Conservation (phyloP, 495 filamentous ascomycete species). For the Hyaloscypha hepaticicola region DNA sequence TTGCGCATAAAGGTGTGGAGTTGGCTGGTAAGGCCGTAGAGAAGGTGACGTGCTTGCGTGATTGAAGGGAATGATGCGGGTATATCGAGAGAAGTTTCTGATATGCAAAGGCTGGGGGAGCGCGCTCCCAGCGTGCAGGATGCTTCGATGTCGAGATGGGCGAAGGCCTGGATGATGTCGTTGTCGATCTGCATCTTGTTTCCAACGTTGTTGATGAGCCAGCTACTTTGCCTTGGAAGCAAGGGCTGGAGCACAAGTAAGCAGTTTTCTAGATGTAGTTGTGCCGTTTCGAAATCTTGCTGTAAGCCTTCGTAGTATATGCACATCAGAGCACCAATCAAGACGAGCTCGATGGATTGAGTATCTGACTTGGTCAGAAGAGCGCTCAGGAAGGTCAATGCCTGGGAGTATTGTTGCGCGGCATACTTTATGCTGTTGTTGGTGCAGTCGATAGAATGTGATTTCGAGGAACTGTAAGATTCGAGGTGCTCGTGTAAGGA, state of each 20-base stretch:
- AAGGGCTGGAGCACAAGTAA: background rate
- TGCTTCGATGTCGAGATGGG: background rate
- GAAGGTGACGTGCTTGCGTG: background rate
- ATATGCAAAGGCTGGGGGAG: background rate
- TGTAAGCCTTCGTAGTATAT: background rate
- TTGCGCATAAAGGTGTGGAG: background rate
- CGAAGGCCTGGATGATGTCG: background rate
- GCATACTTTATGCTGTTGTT: background rate
- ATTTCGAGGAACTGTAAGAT: background rate
- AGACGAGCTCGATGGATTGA: background rate
- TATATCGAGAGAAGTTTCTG: background rate
- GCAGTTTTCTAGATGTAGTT: background rate
- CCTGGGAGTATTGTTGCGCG: background rate
- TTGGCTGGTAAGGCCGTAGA: background rate
- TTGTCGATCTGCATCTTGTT: background rate
- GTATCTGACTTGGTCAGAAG: background rate
- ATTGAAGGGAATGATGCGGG: background rate
- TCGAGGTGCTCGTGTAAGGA: conserved; percentile 8
- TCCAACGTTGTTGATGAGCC: background rate
- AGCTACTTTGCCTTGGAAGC: background rate
- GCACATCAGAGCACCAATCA: background rate
- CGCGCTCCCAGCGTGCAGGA: background rate
- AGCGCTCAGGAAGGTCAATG: background rate
- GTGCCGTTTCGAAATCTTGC: background rate
- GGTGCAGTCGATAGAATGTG: background rate